phyloP scores from a whole-genome alignment of 441 rosid genomes.

The Jatropha podagrica region DNA sequence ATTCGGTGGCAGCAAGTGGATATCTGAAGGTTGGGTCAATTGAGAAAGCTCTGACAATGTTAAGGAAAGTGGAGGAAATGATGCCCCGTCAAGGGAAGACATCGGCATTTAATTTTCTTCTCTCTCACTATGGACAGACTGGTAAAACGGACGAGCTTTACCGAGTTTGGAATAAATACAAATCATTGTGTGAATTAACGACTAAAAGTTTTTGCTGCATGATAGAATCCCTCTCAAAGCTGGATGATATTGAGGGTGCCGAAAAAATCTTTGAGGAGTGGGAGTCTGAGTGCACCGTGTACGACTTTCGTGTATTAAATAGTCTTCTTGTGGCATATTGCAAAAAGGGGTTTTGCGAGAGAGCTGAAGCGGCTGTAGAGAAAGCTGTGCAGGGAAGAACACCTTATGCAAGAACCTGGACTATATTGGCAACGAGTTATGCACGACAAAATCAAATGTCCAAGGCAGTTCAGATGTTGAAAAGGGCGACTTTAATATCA shows the following conservation, averaged over 20 bases:
- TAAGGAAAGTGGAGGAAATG: constrained; percentile 32
- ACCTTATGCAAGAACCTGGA: constrained; percentile 34
- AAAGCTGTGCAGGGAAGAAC: constrained; percentile 26
- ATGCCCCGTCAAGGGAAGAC: constrained; percentile 9
- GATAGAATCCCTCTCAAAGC: constrained; percentile 23
- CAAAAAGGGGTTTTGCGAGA: constrained; percentile 25
- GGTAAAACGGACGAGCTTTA: constrained; percentile 33
- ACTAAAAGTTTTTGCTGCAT: constrained; percentile 5
- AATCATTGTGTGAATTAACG: constrained; percentile 8
- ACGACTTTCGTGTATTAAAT: constrained; percentile 26
- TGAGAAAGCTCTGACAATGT: constrained; percentile 32
- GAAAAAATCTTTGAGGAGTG: constrained; percentile 38
- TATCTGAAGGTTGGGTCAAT: constrained; percentile 26
- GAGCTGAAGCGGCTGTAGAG: constrained; percentile 38
- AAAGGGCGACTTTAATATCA: constrained; percentile 27
- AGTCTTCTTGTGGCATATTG: constrained; percentile 26
- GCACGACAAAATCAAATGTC: constrained; percentile 34
- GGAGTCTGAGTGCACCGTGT: constrained; percentile 24
- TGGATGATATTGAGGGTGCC: constrained; percentile 37
- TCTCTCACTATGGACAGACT: constrained; percentile 18
- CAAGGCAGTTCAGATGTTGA: constrained; percentile 38
- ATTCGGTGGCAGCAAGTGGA: constrained; percentile 28
- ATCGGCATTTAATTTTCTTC: constrained; percentile 20
- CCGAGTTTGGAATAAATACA: constrained; percentile 35
- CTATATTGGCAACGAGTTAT: constrained; percentile 33